Evolutionary conservation across 2,329 filamentous ascomycete species (phyloP), one percentile per base, ranked within the genome.

Genomic region (Epichloe gansuensis): DNA sequence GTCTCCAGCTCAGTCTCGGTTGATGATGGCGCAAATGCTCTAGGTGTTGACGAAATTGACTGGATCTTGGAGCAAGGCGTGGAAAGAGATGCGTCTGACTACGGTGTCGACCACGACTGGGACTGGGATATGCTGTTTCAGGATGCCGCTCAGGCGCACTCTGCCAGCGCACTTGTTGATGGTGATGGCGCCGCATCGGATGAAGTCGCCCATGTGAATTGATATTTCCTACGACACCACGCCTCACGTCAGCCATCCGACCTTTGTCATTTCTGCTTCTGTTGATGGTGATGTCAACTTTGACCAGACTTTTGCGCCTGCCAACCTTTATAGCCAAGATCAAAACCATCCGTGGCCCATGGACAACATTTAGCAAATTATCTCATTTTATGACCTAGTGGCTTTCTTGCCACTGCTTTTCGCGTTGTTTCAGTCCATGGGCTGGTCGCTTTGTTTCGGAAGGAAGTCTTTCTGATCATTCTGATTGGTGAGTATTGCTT

Each of bases 11-110:
- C 38, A 17, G 11, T 13, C 9, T 7, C 67, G 7, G 61, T 61
- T 23, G 60, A 57, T 4, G 65, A 66, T 5, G 63, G 64, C 4
- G 59, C 63, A 1, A 59, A 35, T 9, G 7, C 34, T 8, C 43
- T 47, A 13, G 25, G 36, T 15, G n/a, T 31, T 8, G 49, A 41
- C 5, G 43, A 54, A 11, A n/a, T 21, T 17, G n/a, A 49, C 15
- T 35, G 51, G 51, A 13, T 9, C 15, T 7, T 31, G 8, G 40
- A 11, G 25, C 40, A 45, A 41, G 31, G 27, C 3, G 23, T 39
- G 5, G 35, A 52, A 12, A 23, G 25, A 23, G 35, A 45, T 21
- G 21, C 40, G 11, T 45, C 46, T 8, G 41, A 49, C 8, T 17
- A 36, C 27, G 47, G 27, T 38, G 27, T 36, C 11, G 17, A 43